Evolutionary conservation across 2,329 filamentous ascomycete genomes (phyloP), one percentile per base, ranked within the genome.

Genomic region (Penicillium olsonii): DNA sequence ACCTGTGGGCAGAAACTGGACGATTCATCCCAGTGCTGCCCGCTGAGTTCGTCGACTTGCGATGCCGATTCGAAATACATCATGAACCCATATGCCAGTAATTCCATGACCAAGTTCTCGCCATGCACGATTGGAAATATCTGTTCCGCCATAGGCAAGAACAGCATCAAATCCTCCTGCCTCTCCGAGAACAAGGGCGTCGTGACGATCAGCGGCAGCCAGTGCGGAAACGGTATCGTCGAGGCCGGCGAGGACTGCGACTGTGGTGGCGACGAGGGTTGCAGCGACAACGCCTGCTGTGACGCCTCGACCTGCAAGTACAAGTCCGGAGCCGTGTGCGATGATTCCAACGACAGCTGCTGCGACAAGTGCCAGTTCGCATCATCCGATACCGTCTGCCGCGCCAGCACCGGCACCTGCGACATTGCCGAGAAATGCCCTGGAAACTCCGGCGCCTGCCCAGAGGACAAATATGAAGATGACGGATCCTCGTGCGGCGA

Each of bases 151-250:
- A 79, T 99, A 56, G 84, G 82, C 44, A 82, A 87, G 50, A 87
- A 87, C 63, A 88, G 85, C 54, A 87, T 95, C 68, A 87, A 88
- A 54, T 84, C 84, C 0, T 73, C 67, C 20, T 99, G 94, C 69
- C 76, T 99, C 37, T 86, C 84, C n/a, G 85, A 89, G 69, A 99
- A 99, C 76, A 84, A 83, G 60, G 85, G 88, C 56, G 84, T 99
- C 39, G 81, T 83, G 26, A 94, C 88, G 22, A 89, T 95, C 60
- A 87, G 85, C 0, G 89, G 87, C 46, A 87, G 87, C 60, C 86
- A 92, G 66, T 99, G 94, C 71, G 94, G 94, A 50, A 99, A 99
- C 71, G 94, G 94, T 45, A 97, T 99, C 57, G 94, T 99, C 42
- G 94, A 97, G 73, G 77, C 82, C 15, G 94, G 90, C 55, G 94